phyloP scores from a whole-genome alignment of 2,329 filamentous ascomycete species.

The Penicillium sp. region DNA sequence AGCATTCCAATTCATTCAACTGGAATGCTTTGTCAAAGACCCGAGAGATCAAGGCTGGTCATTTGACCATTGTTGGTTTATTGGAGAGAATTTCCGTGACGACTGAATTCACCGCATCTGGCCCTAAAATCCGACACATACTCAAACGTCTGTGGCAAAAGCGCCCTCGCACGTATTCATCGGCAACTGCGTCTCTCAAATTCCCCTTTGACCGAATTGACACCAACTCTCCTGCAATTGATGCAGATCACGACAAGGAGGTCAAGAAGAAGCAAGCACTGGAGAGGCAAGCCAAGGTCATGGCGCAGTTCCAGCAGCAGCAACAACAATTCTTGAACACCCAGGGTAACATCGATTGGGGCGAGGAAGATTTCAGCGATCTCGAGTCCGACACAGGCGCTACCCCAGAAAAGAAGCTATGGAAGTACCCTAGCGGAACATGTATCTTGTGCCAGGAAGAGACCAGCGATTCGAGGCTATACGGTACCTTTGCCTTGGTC shows the following conservation, averaged over 20 bases:
- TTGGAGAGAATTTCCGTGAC: conserved; percentile 58
- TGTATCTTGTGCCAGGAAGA: conserved; percentile 98
- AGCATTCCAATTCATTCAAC: conserved; percentile 65
- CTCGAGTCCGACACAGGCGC: conserved; percentile 51
- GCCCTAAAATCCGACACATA: conserved; percentile 80
- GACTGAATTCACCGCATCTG: conserved; percentile 76
- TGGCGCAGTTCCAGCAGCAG: conserved; percentile 97
- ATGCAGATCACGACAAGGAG: conserved; percentile 61
- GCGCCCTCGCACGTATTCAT: conserved; percentile 69
- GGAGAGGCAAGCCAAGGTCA: conserved; percentile 86
- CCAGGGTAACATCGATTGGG: conserved; percentile 85
- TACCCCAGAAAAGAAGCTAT: conserved; percentile 67
- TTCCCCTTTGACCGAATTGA: conserved; percentile 76
- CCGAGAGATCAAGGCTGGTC: conserved; percentile 48
- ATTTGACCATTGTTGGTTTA: conserved; percentile 53
- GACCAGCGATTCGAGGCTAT: conserved; percentile 81
- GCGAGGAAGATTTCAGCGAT: conserved; percentile 74
- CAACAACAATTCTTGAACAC: conserved; percentile 92
- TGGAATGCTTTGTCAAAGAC: conserved; percentile 65
- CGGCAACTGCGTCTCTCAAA: conserved; percentile 59
- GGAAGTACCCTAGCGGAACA: conserved; percentile 89
- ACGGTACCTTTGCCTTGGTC: conserved; percentile 89
- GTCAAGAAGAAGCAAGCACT: conserved; percentile 87
- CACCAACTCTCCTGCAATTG: conserved; percentile 74
- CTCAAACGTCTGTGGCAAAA: conserved; percentile 83